These are phyloP conservation scores for Skeletonema tropicum DNA, from an alignment of 108 stramenopile genomes.

Conservation along the genomic window DNA sequence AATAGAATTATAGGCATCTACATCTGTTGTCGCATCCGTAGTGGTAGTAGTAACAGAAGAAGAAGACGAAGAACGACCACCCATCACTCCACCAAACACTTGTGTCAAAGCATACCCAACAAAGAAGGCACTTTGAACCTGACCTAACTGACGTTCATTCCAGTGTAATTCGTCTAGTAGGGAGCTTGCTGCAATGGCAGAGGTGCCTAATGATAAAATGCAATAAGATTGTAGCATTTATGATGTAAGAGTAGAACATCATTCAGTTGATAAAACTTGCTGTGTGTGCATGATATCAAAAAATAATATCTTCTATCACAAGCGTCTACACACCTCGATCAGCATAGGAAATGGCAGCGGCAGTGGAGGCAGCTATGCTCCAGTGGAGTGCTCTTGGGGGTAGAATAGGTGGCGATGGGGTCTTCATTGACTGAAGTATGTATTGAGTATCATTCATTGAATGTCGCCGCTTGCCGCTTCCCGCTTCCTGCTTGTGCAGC, in stretches of 20 bases:
- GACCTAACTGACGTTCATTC: constrained; percentile 40
- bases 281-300: too few relatives aligned
- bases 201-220: constrained; percentile 9
- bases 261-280: too few relatives aligned
- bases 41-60: too few relatives aligned
- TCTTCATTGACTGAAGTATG: too few relatives aligned
- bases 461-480: too few relatives aligned
- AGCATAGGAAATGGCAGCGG: constrained; percentile 46
- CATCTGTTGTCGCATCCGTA: too few relatives aligned
- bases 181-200: constrained; percentile 31
- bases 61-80: constrained; percentile 2
- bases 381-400: constrained; percentile 26
- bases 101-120: constrained; percentile 44
- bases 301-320: not conserved
- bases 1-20: too few relatives aligned
- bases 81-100: constrained; percentile 38
- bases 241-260: too few relatives aligned
- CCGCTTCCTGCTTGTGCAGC: too few relatives aligned
- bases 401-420: constrained; percentile 6
- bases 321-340: constrained; percentile 18
- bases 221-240: too few relatives aligned
- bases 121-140: constrained; percentile 36
- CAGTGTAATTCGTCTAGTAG: constrained; percentile 34
- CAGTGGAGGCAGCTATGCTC: constrained; percentile 33
- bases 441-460: too few relatives aligned